Percentiles rank a stretch among this genome's conserved stretches.
Evolutionary conservation across 495 filamentous ascomycete species (phyloP).

Genomic region (Immersiella caudata): DNA sequence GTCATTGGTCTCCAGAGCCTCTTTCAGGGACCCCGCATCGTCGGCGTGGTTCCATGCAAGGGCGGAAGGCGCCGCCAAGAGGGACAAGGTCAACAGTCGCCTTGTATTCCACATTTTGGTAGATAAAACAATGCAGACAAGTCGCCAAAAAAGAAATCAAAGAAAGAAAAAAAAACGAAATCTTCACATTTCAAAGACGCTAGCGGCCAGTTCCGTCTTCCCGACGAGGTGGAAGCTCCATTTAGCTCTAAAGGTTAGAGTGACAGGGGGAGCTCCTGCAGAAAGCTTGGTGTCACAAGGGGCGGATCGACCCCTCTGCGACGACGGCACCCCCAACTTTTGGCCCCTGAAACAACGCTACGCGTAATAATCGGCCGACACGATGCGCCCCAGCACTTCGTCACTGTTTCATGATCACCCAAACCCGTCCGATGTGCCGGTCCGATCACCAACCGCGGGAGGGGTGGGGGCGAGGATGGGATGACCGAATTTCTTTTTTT

Average conservation of each 20-base stretch:
- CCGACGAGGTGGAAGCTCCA: background rate
- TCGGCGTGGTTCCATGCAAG: slow-evolving; percentile 43
- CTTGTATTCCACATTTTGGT: slow-evolving; percentile 4
- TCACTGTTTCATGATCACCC: slow-evolving; percentile 13
- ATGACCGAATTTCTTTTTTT: background rate
- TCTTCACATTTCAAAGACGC: background rate
- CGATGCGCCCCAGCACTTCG: background rate
- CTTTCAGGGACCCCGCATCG: slow-evolving; percentile 33
- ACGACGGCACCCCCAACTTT: background rate
- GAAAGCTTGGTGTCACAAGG: background rate
- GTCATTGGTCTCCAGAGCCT: slow-evolving; percentile 36
- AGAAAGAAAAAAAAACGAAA: background rate
- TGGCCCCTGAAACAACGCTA: slow-evolving; percentile 12
- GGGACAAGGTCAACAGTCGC: background rate
- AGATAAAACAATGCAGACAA: background rate
- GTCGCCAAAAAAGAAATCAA: background rate
- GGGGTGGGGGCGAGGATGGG: background rate
- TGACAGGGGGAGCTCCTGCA: background rate
- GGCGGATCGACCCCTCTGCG: background rate
- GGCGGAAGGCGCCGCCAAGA: slow-evolving; percentile 22
- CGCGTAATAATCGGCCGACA: background rate
- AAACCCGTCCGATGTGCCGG: slow-evolving; percentile 12
- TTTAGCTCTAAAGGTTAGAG: background rate
- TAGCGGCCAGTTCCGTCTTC: background rate
- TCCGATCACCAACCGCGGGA: background rate